These are phyloP conservation scores for Cladosporium velox DNA, from an alignment of 2,329 filamentous ascomycete species.

Conservation along the genomic window DNA sequence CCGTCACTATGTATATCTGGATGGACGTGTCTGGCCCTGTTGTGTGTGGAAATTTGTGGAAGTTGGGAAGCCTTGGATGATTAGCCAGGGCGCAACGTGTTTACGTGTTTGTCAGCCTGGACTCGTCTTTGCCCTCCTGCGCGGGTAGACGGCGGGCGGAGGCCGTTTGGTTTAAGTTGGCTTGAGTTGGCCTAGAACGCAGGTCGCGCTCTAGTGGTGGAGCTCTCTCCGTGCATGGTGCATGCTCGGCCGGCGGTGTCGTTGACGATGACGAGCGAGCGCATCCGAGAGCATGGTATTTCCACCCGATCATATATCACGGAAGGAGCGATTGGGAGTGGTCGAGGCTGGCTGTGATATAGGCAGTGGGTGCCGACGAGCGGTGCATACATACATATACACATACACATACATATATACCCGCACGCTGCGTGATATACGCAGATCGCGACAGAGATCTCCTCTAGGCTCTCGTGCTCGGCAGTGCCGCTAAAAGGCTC, in stretches of 20 bases:
- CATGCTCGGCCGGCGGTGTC: background rate
- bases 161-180: conserved; percentile 2
- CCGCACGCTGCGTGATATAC: background rate
- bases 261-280: background rate
- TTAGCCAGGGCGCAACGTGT: background rate
- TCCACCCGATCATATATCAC: background rate
- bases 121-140: background rate
- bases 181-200: conserved; percentile 8
- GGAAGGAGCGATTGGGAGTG: background rate
- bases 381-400: background rate
- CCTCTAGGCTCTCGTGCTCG: background rate
- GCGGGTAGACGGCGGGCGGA: conserved; percentile 4
- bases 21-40: background rate
- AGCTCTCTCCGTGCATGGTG: background rate
- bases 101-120: conserved; percentile 4
- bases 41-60: background rate
- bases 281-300: background rate
- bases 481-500: background rate
- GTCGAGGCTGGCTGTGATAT: background rate
- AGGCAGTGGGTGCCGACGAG: background rate
- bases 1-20: background rate
- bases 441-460: background rate
- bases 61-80: background rate
- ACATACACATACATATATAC: too few species aligned
- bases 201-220: background rate